Base-by-base conservation (phyloP, 495 filamentous ascomycete species). In the Tuber microsphaerosporum region DNA sequence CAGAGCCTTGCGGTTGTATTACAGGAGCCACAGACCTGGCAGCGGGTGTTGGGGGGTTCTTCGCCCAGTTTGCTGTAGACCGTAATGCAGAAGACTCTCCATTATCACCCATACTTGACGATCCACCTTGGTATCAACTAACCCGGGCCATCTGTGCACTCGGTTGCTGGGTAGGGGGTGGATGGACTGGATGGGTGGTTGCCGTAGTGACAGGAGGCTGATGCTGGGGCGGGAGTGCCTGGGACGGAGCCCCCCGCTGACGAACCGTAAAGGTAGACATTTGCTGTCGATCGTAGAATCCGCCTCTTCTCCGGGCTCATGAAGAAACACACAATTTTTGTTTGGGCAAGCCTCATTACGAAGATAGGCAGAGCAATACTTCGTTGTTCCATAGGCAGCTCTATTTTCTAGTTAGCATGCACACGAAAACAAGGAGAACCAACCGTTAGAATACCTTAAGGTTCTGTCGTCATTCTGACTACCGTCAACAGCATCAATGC, bases 291-390 rank as follows among this genome's bases (percentile, higher is more conserved):
- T 93, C 95, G 83, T 97, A 98, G 93, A 97, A 75, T 99, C 94
- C 74, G 94, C 93, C 75, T 97, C 95, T 82, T 99, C 95, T 26
- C 94, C 95, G 26, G 94, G 91, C 83, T 99, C 95, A 82, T 99
- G 95, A 61, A 99, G 85, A 84, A 99, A 99, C 87, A 97, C 98
- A 84, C 95, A 99, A 74, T 93, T 92, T 72, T 93, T 89, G 80
- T 99, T 99, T 46, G 90, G 92, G 84, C 95, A 99, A 75, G 89
- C 90, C 82, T 99, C 95, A 73, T 93, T 92, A 34, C 96, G 90
- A 39, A 99, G 87, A 86, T 94, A 99, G 14, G 95, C 95, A 1
- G 95, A 98, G 84, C 95, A 99, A 83, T 99, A 99, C 84, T 99
- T 99, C 3, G 96, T 99, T 12, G 96, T 99, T 34, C 96, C 96